phyloP scores from a whole-genome alignment of 2,329 filamentous ascomycete genomes.

The Trichoderma arundinaceum region DNA sequence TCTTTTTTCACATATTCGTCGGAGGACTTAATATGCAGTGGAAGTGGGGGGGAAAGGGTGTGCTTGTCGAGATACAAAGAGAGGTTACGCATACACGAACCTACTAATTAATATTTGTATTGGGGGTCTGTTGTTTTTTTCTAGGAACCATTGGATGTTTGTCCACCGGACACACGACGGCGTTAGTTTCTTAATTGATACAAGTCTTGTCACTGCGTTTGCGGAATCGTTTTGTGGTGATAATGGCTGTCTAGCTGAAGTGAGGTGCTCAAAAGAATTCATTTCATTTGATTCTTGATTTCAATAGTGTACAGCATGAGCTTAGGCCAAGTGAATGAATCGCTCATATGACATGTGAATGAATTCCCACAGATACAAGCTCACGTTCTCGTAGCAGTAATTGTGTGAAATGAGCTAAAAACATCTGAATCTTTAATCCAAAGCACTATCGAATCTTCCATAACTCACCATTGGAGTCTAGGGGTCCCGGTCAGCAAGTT shows the following conservation, averaged over 20 bases:
- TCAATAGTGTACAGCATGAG: no score
- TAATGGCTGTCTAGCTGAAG: slow-evolving; percentile 9
- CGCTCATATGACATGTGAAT: no score
- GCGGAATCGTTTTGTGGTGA: background rate
- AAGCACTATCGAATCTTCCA: background rate
- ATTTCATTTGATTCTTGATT: background rate
- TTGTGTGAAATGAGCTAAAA: no score
- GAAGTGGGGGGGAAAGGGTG: background rate
- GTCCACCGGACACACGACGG: slow-evolving; percentile 12
- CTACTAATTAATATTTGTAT: slow-evolving; percentile 20
- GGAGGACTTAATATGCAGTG: slow-evolving; percentile 18
- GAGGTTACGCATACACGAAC: slow-evolving; percentile 4
- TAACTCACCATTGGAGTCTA: no score
- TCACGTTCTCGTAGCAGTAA: no score
- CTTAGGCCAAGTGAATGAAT: no score
- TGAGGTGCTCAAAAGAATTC: slow-evolving; percentile 2
- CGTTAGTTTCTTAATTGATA: slow-evolving; percentile 18
- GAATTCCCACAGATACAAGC: no score
- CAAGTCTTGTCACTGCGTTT: background rate
- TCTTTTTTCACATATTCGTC: background rate
- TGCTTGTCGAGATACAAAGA: background rate
- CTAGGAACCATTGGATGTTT: background rate
- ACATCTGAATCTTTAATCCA: no score
- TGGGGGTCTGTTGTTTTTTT: background rate
- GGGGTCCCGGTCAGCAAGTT: no score